Conservation (phyloP, 2,329 filamentous ascomycete species). For the Trichoderma sp. region DNA sequence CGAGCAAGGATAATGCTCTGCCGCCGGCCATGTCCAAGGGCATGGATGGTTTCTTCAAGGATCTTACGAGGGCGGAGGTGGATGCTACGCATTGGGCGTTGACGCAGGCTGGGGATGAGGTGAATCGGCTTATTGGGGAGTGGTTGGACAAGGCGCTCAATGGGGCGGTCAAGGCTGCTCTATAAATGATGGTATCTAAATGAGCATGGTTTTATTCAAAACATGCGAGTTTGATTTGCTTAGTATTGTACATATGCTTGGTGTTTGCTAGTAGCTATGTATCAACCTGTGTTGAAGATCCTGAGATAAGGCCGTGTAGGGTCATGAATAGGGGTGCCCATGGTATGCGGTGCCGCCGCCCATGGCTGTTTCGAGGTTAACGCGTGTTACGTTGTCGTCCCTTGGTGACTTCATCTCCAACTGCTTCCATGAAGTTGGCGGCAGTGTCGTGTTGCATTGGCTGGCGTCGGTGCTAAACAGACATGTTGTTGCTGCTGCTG, state of each 20-base stretch:
- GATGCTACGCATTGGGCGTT: constrained; percentile 79
- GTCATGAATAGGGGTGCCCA: too few species aligned
- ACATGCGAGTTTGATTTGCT: too few species aligned
- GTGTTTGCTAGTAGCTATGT: too few species aligned
- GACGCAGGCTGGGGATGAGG: constrained; percentile 68
- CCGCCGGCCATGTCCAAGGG: constrained; percentile 68
- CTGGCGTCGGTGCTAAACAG: not conserved
- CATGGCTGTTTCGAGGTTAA: not conserved
- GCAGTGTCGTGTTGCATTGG: not conserved
- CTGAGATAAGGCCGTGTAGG: too few species aligned
- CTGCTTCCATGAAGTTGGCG: not conserved
- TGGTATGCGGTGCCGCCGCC: not conserved
- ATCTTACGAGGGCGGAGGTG: constrained; percentile 67
- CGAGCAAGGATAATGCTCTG: constrained; percentile 70
- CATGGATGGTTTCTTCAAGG: constrained; percentile 70
- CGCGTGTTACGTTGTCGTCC: not conserved
- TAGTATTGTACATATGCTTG: not conserved
- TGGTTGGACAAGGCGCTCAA: constrained; percentile 59
- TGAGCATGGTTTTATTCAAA: too few species aligned
- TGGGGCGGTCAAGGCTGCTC: constrained; percentile 36
- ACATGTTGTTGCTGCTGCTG: not conserved
- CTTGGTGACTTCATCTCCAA: not conserved
- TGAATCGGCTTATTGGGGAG: constrained; percentile 67
- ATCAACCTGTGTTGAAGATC: too few species aligned
- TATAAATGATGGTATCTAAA: constrained; percentile 29